Evolutionary conservation across 1,284 basidiomycete species (phyloP), one percentile per base, ranked within the genome.

Genomic region (Ustanciosporium gigantosporum): DNA sequence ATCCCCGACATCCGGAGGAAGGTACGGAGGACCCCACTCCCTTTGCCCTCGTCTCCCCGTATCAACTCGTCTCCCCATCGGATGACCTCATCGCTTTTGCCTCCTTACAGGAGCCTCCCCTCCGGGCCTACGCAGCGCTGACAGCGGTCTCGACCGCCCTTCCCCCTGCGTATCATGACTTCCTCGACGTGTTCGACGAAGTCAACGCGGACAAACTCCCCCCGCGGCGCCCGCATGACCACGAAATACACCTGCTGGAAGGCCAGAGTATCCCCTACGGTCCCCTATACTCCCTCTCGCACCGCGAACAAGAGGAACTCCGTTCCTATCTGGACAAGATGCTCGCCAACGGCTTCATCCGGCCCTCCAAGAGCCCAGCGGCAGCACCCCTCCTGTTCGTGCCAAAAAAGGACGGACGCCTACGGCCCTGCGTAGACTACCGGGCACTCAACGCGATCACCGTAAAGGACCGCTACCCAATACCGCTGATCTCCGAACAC

Each of bases 401-500:
- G 4, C 25, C 14, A 13, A 47, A 41, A 17, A 34, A 39, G 37
- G 37, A 39, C 37, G 17, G 24, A n/a, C 21, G n/a, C 7, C 37
- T 39, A 9, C 37, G 25, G n/a, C 37, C 35, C 5, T 22, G 34
- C 21, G 38, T 35, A 9, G 32, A 35, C 17, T 35, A 35, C 17
- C 32, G 17, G 9, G 11, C 9, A 19, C 17, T 35, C 36, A 46
- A 38, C 29, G 19, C 16, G 20, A 31, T 39, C 36, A 39, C 44
- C 15, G 21, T 40, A 22, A 48, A 48, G 25, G 25, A 41, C 20
- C 37, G 32, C 1, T 41, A 41, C 38, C 20, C 46, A 14, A 32
- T 48, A 13, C 46, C 46, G 11, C 39, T 41, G 20, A 48, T 48
- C 46, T n/a, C 31, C 14, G 39, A 48, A 24, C 31, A 24, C 22